phyloP scores from a whole-genome alignment of 2,329 filamentous ascomycete species.

The Chrysoporthe deuterocubensis region DNA sequence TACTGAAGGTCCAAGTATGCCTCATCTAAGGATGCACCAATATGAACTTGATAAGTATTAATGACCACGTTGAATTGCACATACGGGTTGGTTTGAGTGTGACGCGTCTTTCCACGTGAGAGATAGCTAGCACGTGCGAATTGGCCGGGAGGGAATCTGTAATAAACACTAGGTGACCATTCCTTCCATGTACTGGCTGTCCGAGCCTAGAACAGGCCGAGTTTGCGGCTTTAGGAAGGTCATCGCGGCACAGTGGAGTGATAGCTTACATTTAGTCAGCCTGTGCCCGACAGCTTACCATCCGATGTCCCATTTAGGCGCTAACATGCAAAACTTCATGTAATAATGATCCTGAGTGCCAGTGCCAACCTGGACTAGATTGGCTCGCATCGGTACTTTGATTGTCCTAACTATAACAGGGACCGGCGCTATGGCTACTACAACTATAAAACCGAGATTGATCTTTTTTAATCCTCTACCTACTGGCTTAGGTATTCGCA shows the following conservation, averaged over 20 bases:
- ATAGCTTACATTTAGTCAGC: too few relatives aligned
- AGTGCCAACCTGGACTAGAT: not conserved
- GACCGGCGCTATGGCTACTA: too few relatives aligned
- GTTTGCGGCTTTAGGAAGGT: not conserved
- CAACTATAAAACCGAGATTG: not conserved
- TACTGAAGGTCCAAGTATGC: not conserved
- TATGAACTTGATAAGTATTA: not conserved
- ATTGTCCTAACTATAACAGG: not conserved
- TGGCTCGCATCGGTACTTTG: not conserved
- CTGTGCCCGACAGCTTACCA: too few relatives aligned
- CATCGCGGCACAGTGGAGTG: too few relatives aligned
- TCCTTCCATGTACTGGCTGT: not conserved
- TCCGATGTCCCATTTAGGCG: too few relatives aligned
- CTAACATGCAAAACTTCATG: too few relatives aligned
- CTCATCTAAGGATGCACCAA: not conserved
- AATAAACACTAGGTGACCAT: not conserved
- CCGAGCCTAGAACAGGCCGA: not conserved
- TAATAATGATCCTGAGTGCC: too few relatives aligned
- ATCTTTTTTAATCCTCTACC: not conserved
- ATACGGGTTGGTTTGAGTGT: not conserved
- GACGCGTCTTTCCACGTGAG: not conserved
- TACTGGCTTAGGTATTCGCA: not conserved
- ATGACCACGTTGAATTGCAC: not conserved
- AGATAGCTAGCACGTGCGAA: not conserved
- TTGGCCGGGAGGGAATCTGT: not conserved